Percentiles rank a stretch among this genome's conserved stretches.
Evolutionary conservation across 176 grass and related monocot species (phyloP).

Genomic region (Oryza rufipogon): DNA sequence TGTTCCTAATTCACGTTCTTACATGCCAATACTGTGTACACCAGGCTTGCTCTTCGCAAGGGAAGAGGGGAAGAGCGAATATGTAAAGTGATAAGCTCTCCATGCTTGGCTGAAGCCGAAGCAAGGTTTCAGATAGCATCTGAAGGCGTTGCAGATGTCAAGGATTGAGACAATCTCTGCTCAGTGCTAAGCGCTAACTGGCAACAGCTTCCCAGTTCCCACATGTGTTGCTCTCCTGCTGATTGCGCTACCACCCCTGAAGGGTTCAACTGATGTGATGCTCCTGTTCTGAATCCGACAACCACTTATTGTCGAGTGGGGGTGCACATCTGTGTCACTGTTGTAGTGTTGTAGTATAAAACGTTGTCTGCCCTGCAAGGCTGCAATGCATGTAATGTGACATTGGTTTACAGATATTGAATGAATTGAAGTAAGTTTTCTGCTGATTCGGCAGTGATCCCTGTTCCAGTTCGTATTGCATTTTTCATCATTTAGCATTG

Average conservation of each 20-base stretch:
- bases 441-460: background rate
- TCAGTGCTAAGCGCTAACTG: background rate
- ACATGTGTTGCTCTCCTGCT: background rate
- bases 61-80: conserved; percentile 88
- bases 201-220: background rate
- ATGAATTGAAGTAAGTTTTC: conserved; percentile 16
- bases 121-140: conserved; percentile 75
- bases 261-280: background rate
- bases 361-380: background rate
- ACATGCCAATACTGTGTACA: conserved; percentile 5
- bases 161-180: conserved; percentile 53
- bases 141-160: conserved; percentile 75
- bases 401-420: background rate
- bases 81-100: conserved; percentile 90
- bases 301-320: background rate
- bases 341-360: conserved; percentile 31
- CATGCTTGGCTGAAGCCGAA: conserved; percentile 83
- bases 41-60: conserved; percentile 88
- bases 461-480: background rate
- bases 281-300: background rate
- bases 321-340: conserved; percentile 6
- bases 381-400: conserved; percentile 32
- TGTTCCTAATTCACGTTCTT: background rate
- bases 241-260: background rate
- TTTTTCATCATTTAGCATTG: background rate